A percentile compares a stretch with the other conserved stretches of the same genome.
Evolutionary conservation across 2,329 filamentous ascomycete genomes (phyloP).

Genomic region (Fusarium pseudonygamai): DNA sequence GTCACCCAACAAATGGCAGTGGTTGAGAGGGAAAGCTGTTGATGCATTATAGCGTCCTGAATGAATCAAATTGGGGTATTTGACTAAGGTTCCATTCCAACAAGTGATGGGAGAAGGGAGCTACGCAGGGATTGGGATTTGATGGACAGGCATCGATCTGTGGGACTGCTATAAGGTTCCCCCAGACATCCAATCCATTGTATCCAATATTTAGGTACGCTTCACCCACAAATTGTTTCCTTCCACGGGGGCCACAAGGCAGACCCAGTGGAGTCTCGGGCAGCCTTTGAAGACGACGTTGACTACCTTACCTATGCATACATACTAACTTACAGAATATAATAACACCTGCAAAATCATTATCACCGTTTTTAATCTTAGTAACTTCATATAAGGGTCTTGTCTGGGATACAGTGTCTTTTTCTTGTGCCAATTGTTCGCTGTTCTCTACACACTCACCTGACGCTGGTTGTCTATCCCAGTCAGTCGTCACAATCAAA

Average conservation of each 20-base stretch:
- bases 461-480: background rate
- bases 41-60: constrained; percentile 9
- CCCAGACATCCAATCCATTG: background rate
- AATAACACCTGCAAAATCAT: background rate
- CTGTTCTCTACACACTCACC: background rate
- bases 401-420: background rate
- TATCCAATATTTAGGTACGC: background rate
- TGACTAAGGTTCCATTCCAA: background rate
- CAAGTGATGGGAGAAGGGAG: background rate
- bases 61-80: constrained; percentile 7
- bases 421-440: background rate
- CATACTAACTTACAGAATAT: background rate
- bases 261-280: constrained; percentile 3
- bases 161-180: constrained; percentile 9
- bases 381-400: background rate
- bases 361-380: constrained; percentile 4
- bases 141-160: constrained; percentile 12
- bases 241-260: background rate
- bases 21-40: background rate
- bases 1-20: background rate
- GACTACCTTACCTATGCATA: background rate
- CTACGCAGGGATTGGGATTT: constrained; percentile 17
- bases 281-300: background rate
- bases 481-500: constrained; percentile 6
- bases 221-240: constrained; percentile 36